These are phyloP conservation scores for Ilex asprella DNA, from an alignment of 257 asterid genomes.

Conservation along the genomic window DNA sequence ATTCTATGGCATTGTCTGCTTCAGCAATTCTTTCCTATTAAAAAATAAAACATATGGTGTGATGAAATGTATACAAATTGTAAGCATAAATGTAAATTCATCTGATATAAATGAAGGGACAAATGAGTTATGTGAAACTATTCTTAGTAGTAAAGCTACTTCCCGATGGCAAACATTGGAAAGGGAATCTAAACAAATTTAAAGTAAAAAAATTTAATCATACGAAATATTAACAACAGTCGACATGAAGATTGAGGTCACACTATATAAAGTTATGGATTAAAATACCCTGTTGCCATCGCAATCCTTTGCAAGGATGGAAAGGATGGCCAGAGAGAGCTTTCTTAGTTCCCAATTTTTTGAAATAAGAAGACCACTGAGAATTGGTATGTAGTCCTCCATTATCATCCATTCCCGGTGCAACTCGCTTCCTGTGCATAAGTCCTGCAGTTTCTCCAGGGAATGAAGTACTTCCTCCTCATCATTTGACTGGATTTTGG, in stretches of 20 bases:
- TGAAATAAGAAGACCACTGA: conserved; percentile 20
- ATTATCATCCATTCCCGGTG: conserved; percentile 46
- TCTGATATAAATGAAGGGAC: too few species aligned
- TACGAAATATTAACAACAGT: too few species aligned
- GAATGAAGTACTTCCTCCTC: conserved; percentile 23
- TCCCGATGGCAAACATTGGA: too few species aligned
- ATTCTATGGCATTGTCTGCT: conserved; percentile 22
- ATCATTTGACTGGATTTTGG: conserved; percentile 20
- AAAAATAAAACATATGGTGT: too few species aligned
- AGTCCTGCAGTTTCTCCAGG: conserved; percentile 20
- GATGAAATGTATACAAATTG: too few species aligned
- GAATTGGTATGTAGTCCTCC: conserved; percentile 37
- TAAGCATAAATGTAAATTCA: too few species aligned
- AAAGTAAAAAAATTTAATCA: too few species aligned
- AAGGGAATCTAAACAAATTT: too few species aligned
- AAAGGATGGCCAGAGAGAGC: conserved; percentile 30
- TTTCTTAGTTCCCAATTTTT: conserved; percentile 22
- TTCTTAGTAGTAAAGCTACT: too few species aligned
- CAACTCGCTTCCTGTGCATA: conserved; percentile 22
- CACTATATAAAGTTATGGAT: too few species aligned
- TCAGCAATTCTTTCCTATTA: conserved; percentile 31
- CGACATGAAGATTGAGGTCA: too few species aligned
- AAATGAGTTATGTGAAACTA: too few species aligned
- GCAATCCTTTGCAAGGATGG: conserved; percentile 31
- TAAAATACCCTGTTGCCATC: conserved; percentile 31